phyloP scores from a whole-genome alignment of 805 yeast genomes.

The Candida quercuum region DNA sequence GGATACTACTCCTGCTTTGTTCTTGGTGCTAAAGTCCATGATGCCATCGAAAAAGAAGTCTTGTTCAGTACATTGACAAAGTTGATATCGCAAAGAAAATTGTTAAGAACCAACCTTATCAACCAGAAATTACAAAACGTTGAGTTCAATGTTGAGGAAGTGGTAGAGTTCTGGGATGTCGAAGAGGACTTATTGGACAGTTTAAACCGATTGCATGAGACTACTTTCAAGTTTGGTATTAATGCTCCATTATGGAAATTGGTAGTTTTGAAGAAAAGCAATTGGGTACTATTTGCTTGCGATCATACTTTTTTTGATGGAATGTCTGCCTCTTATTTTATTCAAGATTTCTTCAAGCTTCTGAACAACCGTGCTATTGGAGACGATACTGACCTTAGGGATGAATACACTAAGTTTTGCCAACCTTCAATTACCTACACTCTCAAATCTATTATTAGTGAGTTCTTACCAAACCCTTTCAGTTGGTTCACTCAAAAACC shows the following conservation, averaged over 20 bases:
- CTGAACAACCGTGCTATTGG: background rate
- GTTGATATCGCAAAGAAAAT: background rate
- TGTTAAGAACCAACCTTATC: background rate
- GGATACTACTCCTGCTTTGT: background rate
- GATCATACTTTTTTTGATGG: constrained; percentile 3
- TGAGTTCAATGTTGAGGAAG: background rate
- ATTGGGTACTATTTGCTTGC: background rate
- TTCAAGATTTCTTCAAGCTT: background rate
- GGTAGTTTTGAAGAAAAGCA: background rate
- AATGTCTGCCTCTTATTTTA: background rate
- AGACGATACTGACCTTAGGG: background rate
- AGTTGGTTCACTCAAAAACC: background rate
- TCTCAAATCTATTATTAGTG: background rate
- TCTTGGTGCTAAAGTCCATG: background rate
- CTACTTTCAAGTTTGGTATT: background rate
- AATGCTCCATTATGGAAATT: background rate
- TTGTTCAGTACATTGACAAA: background rate
- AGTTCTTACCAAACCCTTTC: background rate
- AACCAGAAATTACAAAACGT: background rate
- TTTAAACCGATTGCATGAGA: background rate
- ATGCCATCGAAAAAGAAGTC: background rate
- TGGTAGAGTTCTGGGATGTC: background rate
- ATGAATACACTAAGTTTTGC: background rate
- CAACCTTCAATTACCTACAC: background rate
- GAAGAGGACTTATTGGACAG: background rate